Base-by-base conservation (phyloP, 345 rosid genomes). In the Lepidium didymum region DNA sequence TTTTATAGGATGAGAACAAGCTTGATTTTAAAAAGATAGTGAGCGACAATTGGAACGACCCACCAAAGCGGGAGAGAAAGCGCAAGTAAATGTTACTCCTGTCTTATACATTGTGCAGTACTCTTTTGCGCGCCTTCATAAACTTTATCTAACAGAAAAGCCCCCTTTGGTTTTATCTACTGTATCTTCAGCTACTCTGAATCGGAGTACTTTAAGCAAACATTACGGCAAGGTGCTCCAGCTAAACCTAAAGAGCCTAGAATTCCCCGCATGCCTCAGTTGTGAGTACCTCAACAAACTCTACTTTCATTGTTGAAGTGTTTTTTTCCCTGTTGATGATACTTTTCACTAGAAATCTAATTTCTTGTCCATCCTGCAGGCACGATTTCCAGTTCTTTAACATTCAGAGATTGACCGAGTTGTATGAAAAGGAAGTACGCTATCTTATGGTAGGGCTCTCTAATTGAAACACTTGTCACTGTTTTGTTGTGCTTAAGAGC, bases 401-500 rank as follows among this genome's bases (percentile, higher is more conserved):
- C 81, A 89, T 85, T 29, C 97, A 91, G 58, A 89, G 99, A 87
- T 75, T 95, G 57, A 95, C 88, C 21, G 97, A 95, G 64, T 68
- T 95, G 76, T 94, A 91, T 83, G 99, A 94, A 84, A 94, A 91
- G 76, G 99, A 94, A 89, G 99, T 94, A 3, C 96, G 97, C 75
- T 85, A 78, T 77, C 97, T 94, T 69, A 87, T 91, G 99, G 99
- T 95, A 70, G 69, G 96, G 44, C 62, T 68, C 46, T 34, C 4
- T 43, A 31, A 29, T 38, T 55, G 57, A 41, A 65, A 23, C 35
- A 52, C 40, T 58, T 29, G 52, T 43, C 63, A 25, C 19, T 60
- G 27, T 7, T 62, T 56, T 9, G 21, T 27, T 68, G 41, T 62
- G 52, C 52, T 6, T 21, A 14, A 38, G 46, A 46, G 46, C 6